These are phyloP conservation scores for Penicillium diatomitis DNA, from an alignment of 495 filamentous ascomycete species.

Conservation along the genomic window DNA sequence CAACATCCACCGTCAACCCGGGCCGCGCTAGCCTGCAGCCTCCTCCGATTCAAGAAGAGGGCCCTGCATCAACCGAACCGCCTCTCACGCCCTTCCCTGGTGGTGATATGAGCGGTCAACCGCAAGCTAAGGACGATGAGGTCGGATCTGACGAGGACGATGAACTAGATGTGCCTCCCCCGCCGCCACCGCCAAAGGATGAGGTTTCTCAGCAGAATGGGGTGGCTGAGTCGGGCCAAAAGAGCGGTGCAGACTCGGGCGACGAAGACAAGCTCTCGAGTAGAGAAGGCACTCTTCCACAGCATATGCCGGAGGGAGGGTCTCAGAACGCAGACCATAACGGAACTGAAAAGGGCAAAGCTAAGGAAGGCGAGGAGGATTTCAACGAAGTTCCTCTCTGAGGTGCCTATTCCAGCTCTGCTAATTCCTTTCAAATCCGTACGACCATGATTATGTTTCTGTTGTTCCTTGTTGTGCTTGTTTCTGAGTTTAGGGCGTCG, in stretches of 20 bases:
- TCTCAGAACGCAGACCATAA: conserved; percentile 5
- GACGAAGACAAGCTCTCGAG: conserved; percentile 4
- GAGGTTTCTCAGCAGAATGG: conserved; percentile 18
- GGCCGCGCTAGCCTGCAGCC: conserved; percentile 19
- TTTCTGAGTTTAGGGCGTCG: no score
- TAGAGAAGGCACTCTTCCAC: conserved; percentile 18
- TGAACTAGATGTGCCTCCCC: conserved; percentile 2
- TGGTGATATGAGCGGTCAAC: conserved; percentile 23
- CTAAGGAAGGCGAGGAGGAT: conserved; percentile 29
- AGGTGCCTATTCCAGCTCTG: conserved; percentile 3
- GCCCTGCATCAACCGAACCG: conserved; percentile 20
- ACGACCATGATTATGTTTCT: conserved; percentile 13
- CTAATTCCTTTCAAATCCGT: neutral
- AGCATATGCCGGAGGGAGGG: conserved; percentile 16
- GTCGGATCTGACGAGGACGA: conserved; percentile 23
- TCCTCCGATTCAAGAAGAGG: neutral
- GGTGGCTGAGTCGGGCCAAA: neutral
- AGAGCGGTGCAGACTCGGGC: conserved; percentile 4
- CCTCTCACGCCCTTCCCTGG: conserved; percentile 38
- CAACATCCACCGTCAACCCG: conserved; percentile 15
- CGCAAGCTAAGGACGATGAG: conserved; percentile 22
- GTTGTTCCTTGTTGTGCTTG: no score
- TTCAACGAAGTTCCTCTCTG: conserved; percentile 37
- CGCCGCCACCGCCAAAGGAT: conserved; percentile 33
- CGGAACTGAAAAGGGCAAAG: conserved; percentile 18